These are phyloP conservation scores for Houttuynia cordata DNA, from an alignment of 164 flowering plant genomes.

Conservation along the genomic window DNA sequence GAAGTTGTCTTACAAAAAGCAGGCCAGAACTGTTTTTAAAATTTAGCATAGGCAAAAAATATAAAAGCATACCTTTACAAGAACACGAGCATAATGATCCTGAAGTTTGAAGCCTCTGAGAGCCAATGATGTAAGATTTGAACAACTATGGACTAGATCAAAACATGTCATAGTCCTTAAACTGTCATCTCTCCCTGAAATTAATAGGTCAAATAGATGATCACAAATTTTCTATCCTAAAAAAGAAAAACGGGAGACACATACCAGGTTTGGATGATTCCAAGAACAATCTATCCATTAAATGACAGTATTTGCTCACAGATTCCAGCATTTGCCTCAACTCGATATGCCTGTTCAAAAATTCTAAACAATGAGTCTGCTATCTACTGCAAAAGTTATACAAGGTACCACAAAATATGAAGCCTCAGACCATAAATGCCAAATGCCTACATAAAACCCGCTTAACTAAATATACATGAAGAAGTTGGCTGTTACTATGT, in stretches of 20 bases:
- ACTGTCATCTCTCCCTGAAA: conserved; percentile 86
- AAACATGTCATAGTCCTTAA: conserved; percentile 62
- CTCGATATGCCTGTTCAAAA: conserved; percentile 55
- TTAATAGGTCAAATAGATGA: conserved; percentile 3
- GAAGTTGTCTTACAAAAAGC: not conserved
- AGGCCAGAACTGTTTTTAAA: too few relatives aligned
- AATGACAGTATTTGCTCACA: conserved; percentile 54
- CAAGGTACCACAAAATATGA: too few relatives aligned
- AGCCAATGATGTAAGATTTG: conserved; percentile 57
- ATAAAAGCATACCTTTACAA: conserved; percentile 49
- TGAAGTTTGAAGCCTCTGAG: conserved; percentile 84
- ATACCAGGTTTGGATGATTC: conserved; percentile 76
- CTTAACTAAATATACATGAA: too few relatives aligned
- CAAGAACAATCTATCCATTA: conserved; percentile 61
- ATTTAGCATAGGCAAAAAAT: too few relatives aligned
- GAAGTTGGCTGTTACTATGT: too few relatives aligned
- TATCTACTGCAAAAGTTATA: not conserved
- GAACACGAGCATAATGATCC: conserved; percentile 53
- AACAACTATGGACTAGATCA: conserved; percentile 67
- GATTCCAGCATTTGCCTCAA: conserved; percentile 65
- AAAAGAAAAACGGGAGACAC: conserved; percentile 3
- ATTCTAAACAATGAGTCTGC: conserved; percentile 6
- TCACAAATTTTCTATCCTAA: not conserved
- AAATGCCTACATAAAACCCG: too few relatives aligned
- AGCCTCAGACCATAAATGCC: too few relatives aligned